Conservation (phyloP, 106 monocot species). For the Dioscorea alata region DNA sequence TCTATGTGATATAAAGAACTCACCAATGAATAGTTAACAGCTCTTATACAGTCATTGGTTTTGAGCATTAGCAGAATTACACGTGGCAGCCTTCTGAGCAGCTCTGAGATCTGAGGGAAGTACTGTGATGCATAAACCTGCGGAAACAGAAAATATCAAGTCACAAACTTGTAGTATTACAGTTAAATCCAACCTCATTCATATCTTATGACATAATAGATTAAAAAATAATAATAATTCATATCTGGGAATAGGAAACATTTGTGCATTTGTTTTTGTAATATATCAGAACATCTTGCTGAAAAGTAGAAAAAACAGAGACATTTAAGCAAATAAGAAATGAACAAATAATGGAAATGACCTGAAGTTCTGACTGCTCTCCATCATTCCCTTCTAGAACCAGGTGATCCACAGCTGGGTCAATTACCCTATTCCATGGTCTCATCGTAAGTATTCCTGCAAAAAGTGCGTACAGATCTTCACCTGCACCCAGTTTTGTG, state of each 20-base stretch:
- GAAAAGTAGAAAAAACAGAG: neutral
- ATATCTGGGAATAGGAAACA: too few species aligned
- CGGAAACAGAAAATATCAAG: neutral
- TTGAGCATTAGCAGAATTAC: slow-evolving; percentile 92
- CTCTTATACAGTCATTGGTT: slow-evolving; percentile 86
- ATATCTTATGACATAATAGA: too few species aligned
- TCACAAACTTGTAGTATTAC: neutral
- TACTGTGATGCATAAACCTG: slow-evolving; percentile 94
- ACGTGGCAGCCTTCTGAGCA: slow-evolving; percentile 89
- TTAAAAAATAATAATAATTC: too few species aligned
- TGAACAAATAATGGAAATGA: neutral
- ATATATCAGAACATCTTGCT: neutral
- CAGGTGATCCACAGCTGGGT: slow-evolving; percentile 89
- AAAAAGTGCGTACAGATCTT: slow-evolving; percentile 87
- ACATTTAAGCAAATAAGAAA: neutral
- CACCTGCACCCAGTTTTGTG: slow-evolving; percentile 88
- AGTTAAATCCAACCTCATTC: neutral
- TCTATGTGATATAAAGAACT: neutral
- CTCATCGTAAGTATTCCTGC: slow-evolving; percentile 92
- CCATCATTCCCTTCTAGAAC: slow-evolving; percentile 47
- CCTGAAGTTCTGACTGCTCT: slow-evolving; percentile 86
- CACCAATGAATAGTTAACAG: slow-evolving; percentile 78
- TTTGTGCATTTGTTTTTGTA: too few species aligned
- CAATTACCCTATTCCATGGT: slow-evolving; percentile 87
- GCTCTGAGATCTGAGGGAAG: slow-evolving; percentile 84